Base-by-base conservation (phyloP, 2,329 filamentous ascomycete genomes). In the Sphaerulina populicola region DNA sequence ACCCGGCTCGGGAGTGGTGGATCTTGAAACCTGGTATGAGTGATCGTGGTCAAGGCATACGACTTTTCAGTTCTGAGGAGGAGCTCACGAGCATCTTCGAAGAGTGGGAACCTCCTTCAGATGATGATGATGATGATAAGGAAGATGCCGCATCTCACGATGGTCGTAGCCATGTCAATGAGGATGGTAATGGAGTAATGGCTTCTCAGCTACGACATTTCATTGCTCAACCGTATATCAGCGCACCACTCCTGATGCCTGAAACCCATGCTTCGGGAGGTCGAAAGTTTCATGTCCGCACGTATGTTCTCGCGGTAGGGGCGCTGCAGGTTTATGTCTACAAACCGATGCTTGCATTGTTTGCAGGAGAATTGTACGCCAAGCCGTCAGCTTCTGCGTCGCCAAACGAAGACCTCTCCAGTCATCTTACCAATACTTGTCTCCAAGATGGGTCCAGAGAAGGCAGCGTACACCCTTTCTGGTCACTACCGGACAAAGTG, bases 11-110 rank as follows among this genome's bases (percentile, higher is more conserved):
- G 42, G 82, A 94, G 66, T 98, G 91, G 91, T 98, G 93, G 93
- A 97, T 98, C 59, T 69, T 98, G 53, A 98, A 98, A 71, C 91
- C 93, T 0, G 86, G 91, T 7, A 97, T 98, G 93, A 95, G 88
- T 68, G 93, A 98, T 66, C 80, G 91, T 21, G 93, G 91, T 0
- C 90, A 96, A 66, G 93, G 93, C 1, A 96, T 98, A 52, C 74
- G 88, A 36, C 73, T 98, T 0, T 98, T 98, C 68, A 86, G 81
- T 61, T 88, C 82, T 2, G 86, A 93, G 73, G 82, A 84, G 50
- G 83, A 94, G 64, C 72, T 98, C n/a, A 84, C 85, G 54, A 77
- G 66, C 11, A 93, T 98, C 48, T 98, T 97, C 64, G 88, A 96
- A 60, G 83, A 80, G 51, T 98, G 93, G 89, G 91, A 96, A 66